Evolutionary conservation across 805 yeast species (phyloP).

Genomic region (Wickerhamomyces rabaulensis): DNA sequence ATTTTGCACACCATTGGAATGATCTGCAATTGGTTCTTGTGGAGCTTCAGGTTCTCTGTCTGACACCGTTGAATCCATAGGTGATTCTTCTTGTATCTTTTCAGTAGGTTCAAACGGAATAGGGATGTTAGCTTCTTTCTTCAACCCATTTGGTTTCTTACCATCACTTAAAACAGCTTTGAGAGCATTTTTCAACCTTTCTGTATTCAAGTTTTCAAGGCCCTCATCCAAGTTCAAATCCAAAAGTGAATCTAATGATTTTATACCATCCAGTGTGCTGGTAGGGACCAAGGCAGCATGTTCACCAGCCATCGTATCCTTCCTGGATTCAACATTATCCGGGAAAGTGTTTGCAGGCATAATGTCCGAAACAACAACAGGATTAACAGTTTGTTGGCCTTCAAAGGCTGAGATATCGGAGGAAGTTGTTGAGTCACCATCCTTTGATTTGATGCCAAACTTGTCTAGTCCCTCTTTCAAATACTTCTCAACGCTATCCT

Average conservation of each 20-base stretch:
- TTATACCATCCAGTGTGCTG: too few species aligned
- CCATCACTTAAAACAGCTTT: neutral
- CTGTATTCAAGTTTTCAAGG: slow-evolving; percentile 4
- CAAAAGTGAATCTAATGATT: too few species aligned
- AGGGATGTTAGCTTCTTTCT: neutral
- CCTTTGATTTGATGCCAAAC: neutral
- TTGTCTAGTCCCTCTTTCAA: slow-evolving; percentile 4
- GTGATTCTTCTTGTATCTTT: neutral
- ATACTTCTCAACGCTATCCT: slow-evolving; percentile 3
- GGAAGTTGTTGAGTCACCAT: too few species aligned
- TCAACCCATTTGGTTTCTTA: neutral
- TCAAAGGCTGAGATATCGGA: too few species aligned
- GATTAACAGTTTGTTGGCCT: too few species aligned
- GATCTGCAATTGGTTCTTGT: neutral
- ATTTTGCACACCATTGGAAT: too few species aligned
- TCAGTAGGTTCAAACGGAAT: neutral
- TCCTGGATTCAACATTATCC: too few species aligned
- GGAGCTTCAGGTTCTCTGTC: too few species aligned
- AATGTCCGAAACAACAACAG: too few species aligned
- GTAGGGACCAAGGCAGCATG: neutral
- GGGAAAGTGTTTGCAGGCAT: too few species aligned
- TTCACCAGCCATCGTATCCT: neutral
- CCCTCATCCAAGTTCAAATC: neutral
- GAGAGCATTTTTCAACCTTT: slow-evolving; percentile 4
- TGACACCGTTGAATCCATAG: too few species aligned